Evolutionary conservation across 164 flowering plant genomes (phyloP).

Genomic region (Nelumbo lutea): DNA sequence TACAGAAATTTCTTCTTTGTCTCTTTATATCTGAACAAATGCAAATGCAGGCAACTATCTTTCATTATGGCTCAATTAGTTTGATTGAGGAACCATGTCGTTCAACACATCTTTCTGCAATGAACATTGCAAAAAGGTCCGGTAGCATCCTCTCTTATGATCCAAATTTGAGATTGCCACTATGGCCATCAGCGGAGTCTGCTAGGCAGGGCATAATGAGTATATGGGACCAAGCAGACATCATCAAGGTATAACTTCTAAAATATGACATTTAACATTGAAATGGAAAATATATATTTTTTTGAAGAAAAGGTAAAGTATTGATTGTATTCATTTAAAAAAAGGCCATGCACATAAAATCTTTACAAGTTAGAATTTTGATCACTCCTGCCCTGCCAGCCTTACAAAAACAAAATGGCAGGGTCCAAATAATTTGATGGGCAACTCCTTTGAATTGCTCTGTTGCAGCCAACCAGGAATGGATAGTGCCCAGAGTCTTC

Average conservation of each 20-base stretch:
- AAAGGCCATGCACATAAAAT: too few species aligned
- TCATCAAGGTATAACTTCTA: constrained; percentile 49
- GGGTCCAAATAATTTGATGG: too few species aligned
- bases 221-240: constrained; percentile 70
- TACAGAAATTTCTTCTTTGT: neutral
- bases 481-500: too few species aligned
- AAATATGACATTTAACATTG: neutral
- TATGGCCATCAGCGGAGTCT: constrained; percentile 78
- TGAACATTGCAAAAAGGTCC: constrained; percentile 52
- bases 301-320: too few species aligned
- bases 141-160: constrained; percentile 72
- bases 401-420: too few species aligned
- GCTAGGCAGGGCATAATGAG: constrained; percentile 63
- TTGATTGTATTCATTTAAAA: too few species aligned
- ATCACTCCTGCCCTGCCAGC: too few species aligned
- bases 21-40: neutral
- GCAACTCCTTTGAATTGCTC: too few species aligned
- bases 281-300: neutral
- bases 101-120: constrained; percentile 66
- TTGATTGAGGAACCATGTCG: constrained; percentile 74
- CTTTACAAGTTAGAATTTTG: too few species aligned
- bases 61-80: constrained; percentile 80
- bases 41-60: constrained; percentile 46
- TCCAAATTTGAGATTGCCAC: constrained; percentile 66
- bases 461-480: too few species aligned